Percentiles rank a stretch among this genome's conserved stretches.
phyloP scores from a whole-genome alignment of 345 rosid genomes.

The Mallotus nudiflorus region DNA sequence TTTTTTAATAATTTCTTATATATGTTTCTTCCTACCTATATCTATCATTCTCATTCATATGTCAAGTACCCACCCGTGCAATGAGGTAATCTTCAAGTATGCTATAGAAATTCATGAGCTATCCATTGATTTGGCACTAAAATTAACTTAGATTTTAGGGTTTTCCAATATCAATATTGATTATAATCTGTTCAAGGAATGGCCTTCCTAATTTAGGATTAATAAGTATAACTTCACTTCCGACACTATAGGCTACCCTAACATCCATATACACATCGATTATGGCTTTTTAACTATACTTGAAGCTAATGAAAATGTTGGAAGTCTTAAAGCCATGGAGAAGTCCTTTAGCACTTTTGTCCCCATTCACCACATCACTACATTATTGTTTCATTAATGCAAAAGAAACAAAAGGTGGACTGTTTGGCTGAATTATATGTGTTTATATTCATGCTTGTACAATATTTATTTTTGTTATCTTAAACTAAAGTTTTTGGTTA shows the following conservation, averaged over 20 bases:
- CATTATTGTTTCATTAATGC: no score
- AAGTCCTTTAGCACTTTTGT: constrained; percentile 43
- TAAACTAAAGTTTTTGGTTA: no score
- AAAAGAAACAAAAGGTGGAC: no score
- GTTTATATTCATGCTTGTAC: no score
- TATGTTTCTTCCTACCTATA: no score
- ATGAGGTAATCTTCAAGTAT: constrained; percentile 60
- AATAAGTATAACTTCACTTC: constrained; percentile 76
- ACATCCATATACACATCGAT: constrained; percentile 79
- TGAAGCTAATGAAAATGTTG: constrained; percentile 75
- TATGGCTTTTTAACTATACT: constrained; percentile 72
- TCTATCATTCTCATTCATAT: no score
- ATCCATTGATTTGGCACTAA: constrained; percentile 49
- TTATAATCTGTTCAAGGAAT: constrained; percentile 44
- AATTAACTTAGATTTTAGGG: constrained; percentile 59
- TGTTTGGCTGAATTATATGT: no score
- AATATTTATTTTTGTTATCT: no score
- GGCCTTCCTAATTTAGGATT: constrained; percentile 88
- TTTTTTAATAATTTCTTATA: constrained; percentile 9
- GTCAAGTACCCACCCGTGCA: constrained; percentile 11
- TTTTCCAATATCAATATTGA: constrained; percentile 17
- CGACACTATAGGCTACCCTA: constrained; percentile 57
- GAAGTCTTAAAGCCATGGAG: constrained; percentile 76
- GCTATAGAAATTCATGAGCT: constrained; percentile 55
- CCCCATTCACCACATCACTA: constrained; percentile 53